Percentiles rank a stretch among this genome's conserved stretches.
Evolutionary conservation across 176 grass and related monocot genomes (phyloP).

Genomic region (Lolium perenne): DNA sequence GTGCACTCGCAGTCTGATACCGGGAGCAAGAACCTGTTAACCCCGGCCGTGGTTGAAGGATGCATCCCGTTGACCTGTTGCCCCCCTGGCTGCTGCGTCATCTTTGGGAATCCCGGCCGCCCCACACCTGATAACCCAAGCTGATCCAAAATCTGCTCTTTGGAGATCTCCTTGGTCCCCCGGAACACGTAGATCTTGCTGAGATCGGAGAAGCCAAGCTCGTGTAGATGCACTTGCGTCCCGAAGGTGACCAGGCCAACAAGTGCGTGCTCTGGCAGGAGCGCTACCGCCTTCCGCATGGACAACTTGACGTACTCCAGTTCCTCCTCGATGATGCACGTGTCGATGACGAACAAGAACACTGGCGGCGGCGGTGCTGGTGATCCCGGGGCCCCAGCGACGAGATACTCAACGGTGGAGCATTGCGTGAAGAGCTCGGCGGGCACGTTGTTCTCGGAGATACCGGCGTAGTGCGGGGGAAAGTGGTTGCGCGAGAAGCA

Average conservation of each 20-base stretch:
- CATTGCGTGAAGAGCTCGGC: conserved; percentile 88
- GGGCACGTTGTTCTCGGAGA: conserved; percentile 84
- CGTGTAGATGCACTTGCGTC: conserved; percentile 94
- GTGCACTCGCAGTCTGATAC: conserved; percentile 87
- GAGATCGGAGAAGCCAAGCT: conserved; percentile 92
- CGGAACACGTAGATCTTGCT: conserved; percentile 97
- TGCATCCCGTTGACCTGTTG: conserved; percentile 67
- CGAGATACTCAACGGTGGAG: conserved; percentile 85
- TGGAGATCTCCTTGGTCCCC: conserved; percentile 92
- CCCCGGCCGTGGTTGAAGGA: conserved; percentile 44
- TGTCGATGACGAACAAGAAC: conserved; percentile 95
- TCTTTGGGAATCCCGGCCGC: conserved; percentile 66
- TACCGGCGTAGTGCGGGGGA: conserved; percentile 83
- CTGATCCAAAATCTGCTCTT: conserved; percentile 97
- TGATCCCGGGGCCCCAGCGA: conserved; percentile 43
- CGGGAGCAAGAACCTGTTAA: conserved; percentile 89
- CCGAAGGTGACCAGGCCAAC: conserved; percentile 92
- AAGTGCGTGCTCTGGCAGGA: conserved; percentile 87
- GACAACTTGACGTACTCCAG: conserved; percentile 78
- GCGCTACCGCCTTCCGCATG: conserved; percentile 80
- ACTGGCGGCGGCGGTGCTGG: conserved; percentile 67
- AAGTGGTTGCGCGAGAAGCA: conserved; percentile 98
- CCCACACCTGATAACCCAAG: conserved; percentile 66
- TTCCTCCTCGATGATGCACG: conserved; percentile 98
- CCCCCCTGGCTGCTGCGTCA: conserved; percentile 43